These are phyloP conservation scores for Yamadazyma triangularis DNA, from an alignment of 1,139 yeast genomes.

Conservation along the genomic window DNA sequence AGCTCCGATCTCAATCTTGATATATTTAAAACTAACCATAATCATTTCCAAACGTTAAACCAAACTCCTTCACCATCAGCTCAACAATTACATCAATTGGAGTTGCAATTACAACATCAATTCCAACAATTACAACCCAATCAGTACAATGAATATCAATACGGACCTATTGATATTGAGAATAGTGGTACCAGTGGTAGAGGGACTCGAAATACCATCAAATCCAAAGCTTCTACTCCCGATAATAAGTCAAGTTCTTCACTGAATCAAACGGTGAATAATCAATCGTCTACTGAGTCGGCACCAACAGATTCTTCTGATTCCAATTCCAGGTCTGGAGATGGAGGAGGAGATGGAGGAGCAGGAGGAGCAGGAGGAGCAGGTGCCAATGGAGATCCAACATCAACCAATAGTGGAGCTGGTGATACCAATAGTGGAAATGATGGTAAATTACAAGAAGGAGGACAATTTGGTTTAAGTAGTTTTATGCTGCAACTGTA, in stretches of 20 bases:
- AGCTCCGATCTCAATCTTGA: neutral
- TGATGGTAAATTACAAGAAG: no score
- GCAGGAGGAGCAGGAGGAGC: no score
- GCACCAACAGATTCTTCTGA: neutral
- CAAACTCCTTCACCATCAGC: slow-evolving; percentile 13
- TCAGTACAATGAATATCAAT: slow-evolving; percentile 12
- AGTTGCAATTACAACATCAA: slow-evolving; percentile 13
- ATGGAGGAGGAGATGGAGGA: no score
- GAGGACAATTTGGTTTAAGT: no score
- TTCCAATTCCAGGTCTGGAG: no score
- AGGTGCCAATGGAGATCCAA: no score
- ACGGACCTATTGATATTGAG: slow-evolving; percentile 9
- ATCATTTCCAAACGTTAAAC: slow-evolving; percentile 12
- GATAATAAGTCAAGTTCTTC: neutral
- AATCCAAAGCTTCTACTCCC: neutral
- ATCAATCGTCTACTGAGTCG: neutral
- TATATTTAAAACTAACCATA: neutral
- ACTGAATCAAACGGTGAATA: neutral
- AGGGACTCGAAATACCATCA: neutral
- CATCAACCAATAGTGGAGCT: no score
- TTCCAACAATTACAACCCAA: slow-evolving; percentile 14
- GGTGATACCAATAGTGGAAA: no score
- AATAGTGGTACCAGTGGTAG: neutral
- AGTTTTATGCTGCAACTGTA: no score
- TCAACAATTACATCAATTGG: slow-evolving; percentile 13